Evolutionary conservation across 129 eudicot genomes (phyloP).

Genomic region (Deinandra increscens): DNA sequence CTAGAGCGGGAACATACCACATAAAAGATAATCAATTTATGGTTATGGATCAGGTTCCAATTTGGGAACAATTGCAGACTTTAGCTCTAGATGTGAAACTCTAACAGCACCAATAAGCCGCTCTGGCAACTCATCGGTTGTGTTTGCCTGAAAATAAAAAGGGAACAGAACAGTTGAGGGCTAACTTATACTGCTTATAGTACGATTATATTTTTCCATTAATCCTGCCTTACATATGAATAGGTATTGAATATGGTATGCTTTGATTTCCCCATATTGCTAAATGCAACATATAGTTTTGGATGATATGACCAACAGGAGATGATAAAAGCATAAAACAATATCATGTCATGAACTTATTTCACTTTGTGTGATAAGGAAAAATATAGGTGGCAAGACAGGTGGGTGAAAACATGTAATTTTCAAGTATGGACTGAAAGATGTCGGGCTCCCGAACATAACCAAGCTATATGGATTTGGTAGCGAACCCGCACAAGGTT

Average conservation of each 20-base stretch:
- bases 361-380: not conserved
- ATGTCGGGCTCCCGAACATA: not conserved
- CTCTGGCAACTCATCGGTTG: slow-evolving; percentile 88
- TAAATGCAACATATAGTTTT: not conserved
- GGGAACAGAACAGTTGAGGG: not conserved
- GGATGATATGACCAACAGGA: not conserved
- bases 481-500: not conserved
- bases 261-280: not conserved
- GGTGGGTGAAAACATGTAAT: not conserved
- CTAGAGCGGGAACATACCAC: slow-evolving; percentile 21
- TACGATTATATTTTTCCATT: not conserved
- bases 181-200: not conserved
- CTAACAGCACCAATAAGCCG: slow-evolving; percentile 88
- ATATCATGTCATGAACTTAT: not conserved
- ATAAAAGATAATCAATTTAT: slow-evolving; percentile 11
- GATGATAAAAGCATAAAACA: not conserved
- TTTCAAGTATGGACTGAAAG: not conserved
- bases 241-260: not conserved
- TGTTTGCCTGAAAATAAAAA: slow-evolving; percentile 62
- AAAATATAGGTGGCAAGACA: not conserved
- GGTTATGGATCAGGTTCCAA: slow-evolving; percentile 56
- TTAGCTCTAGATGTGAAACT: slow-evolving; percentile 83
- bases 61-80: slow-evolving; percentile 80
- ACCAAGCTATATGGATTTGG: not conserved
- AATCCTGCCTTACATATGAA: not conserved